Evolutionary conservation across 1,139 yeast species (phyloP), one percentile per base, ranked within the genome.

Genomic region (Spathaspora sp.): DNA sequence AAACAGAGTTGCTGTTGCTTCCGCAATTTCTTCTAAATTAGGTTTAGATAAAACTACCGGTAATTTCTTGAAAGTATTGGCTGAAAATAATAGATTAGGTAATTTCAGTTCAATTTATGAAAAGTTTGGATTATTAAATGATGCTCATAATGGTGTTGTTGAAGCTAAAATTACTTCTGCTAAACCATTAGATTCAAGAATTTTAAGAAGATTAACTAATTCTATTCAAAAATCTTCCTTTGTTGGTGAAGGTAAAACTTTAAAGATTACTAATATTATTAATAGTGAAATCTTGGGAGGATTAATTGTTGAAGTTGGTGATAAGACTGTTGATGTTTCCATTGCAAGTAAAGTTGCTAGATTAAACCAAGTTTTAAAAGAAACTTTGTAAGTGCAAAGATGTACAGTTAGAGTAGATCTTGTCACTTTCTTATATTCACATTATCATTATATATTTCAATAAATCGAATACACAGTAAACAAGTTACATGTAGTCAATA

Each of bases 281-380:
- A 82, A 89, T 76, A 89, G 96, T 55, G 96, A 88, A 55, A 88
- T 93, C 64, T 80, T 89, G 67, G 99, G 99, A 64, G 99, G 99
- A 62, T 82, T 93, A 68, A 76, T 95, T 59, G 97, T 93, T 51
- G 97, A 91, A 72, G 91, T 93, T 61, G 97, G 95, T 65, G 99
- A 93, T 78, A 89, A 86, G 72, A 91, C 98, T 54, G 96, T 90
- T 60, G 99, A 93, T 72, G 81, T 93, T 69, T 86, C 96, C 51
- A 83, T 93, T 59, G 78, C 93, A 51, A 72, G 89, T 64, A 90
- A 86, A 80, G 84, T 93, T 65, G 78, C 87, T 67, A 89, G 82
- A 75, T 85, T 91, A 74, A 93, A 95, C 86, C 83, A 87, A 72
- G 82, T 88, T 61, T 84, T 93, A 68, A 78, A 81, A 61, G 97